phyloP scores from a whole-genome alignment of 495 filamentous ascomycete species.

The Tuber microsphaerosporum region DNA sequence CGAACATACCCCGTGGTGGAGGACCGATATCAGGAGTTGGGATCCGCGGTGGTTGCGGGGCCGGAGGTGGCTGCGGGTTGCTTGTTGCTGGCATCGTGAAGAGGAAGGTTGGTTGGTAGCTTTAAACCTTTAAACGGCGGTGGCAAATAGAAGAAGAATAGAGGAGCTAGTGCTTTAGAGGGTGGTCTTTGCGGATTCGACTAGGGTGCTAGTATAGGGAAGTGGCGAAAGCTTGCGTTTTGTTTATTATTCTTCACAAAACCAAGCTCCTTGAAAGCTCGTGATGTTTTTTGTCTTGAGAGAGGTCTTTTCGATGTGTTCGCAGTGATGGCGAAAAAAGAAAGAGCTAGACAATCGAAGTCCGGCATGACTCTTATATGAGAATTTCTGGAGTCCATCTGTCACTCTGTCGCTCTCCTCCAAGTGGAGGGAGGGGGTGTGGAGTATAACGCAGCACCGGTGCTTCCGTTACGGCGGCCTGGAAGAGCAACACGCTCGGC shows the following conservation, averaged over 20 bases:
- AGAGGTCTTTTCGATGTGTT: not conserved
- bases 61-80: not conserved
- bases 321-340: conserved; percentile 4
- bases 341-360: not conserved
- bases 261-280: not conserved
- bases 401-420: not conserved
- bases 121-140: not conserved
- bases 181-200: not conserved
- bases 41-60: not conserved
- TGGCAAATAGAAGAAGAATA: not conserved
- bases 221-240: not conserved
- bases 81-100: not conserved
- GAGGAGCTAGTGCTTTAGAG: not conserved
- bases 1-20: conserved; percentile 1
- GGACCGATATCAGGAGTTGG: not conserved
- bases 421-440: not conserved
- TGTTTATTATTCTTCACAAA: not conserved
- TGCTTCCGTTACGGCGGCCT: not conserved
- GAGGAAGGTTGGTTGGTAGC: not conserved
- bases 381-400: not conserved
- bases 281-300: not conserved
- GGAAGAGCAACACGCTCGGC: not conserved
- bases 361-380: conserved; percentile 3
- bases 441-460: not conserved
- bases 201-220: not conserved